These are phyloP conservation scores for Bipolaris zeicola DNA, from an alignment of 2,329 filamentous ascomycete genomes.

Conservation along the genomic window DNA sequence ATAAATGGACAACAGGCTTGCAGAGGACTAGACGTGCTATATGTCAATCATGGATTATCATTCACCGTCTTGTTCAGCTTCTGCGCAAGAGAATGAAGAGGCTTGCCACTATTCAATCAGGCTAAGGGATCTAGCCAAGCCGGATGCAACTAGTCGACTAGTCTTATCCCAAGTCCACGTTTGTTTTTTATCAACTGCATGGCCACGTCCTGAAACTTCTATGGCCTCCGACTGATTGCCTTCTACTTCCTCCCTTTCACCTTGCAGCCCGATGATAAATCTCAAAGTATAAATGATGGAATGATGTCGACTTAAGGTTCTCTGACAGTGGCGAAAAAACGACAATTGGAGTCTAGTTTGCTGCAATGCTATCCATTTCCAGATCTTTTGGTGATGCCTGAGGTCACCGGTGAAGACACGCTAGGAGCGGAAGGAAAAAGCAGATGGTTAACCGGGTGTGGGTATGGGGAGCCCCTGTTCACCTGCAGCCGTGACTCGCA, in stretches of 20 bases:
- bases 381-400: not conserved
- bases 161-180: not conserved
- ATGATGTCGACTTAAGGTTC: slow-evolving; percentile 1
- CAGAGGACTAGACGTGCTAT: not conserved
- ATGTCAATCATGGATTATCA: not conserved
- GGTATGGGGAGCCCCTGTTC: not conserved
- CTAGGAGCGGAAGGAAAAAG: not conserved
- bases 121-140: not conserved
- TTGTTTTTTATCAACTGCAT: not conserved
- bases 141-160: not conserved
- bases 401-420: not conserved
- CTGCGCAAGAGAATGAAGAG: not conserved
- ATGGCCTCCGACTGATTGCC: not conserved
- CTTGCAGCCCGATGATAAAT: not conserved
- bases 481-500: not conserved
- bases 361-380: not conserved
- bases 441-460: too few species aligned
- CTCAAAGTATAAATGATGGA: not conserved
- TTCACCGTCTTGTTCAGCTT: not conserved
- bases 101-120: not conserved
- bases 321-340: too few species aligned
- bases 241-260: not conserved
- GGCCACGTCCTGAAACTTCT: too few species aligned
- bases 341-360: not conserved
- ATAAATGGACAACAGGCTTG: not conserved